Percentiles rank a stretch among this genome's conserved stretches.
phyloP scores from a whole-genome alignment of 306 rosid species.

The Acacia confusa region DNA sequence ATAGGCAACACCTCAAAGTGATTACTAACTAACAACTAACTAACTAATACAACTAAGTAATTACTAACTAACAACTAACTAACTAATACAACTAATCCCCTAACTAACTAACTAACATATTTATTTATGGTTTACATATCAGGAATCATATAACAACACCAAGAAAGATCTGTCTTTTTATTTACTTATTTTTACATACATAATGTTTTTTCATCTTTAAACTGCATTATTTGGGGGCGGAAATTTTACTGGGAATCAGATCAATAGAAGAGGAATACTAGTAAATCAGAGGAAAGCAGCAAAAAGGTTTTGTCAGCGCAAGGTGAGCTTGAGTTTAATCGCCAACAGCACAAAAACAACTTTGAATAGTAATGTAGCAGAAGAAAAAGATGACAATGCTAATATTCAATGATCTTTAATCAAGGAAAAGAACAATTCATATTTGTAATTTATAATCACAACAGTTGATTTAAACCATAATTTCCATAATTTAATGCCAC shows the following conservation, averaged over 20 bases:
- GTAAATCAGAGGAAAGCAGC: neutral
- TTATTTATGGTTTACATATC: no score
- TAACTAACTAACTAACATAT: no score
- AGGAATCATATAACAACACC: neutral
- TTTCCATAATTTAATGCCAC: neutral
- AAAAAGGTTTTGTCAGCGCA: neutral
- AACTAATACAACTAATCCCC: no score
- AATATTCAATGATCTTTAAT: neutral
- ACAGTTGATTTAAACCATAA: neutral
- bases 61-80: no score
- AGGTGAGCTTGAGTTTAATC: neutral
- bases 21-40: no score
- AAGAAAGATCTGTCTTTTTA: neutral
- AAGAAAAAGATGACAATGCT: neutral
- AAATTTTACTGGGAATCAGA: neutral
- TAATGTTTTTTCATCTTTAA: neutral
- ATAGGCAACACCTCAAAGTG: no score
- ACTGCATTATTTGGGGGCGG: neutral
- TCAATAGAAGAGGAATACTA: neutral
- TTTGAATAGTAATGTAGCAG: neutral
- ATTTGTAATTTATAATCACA: neutral
- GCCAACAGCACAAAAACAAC: neutral
- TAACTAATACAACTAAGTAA: no score
- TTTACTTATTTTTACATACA: neutral
- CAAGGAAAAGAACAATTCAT: neutral